Evolutionary conservation across 2,329 filamentous ascomycete species (phyloP).

Genomic region (Neonectria faginata): DNA sequence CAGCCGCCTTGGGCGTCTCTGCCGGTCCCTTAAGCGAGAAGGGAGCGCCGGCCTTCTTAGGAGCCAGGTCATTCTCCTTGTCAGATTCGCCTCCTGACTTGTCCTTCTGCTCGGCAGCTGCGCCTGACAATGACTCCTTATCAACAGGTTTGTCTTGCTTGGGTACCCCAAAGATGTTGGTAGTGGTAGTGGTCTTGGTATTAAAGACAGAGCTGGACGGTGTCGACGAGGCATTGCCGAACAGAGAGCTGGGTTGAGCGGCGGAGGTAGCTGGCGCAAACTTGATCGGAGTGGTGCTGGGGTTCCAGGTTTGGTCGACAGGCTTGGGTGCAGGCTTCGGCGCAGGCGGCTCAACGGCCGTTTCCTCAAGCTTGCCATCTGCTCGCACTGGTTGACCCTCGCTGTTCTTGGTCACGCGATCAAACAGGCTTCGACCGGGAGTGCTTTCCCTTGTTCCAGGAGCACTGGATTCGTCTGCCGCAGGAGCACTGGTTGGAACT

Average conservation of each 20-base stretch:
- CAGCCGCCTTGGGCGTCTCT: constrained; percentile 45
- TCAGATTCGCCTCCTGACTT: constrained; percentile 57
- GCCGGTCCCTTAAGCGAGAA: constrained; percentile 48
- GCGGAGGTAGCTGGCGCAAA: constrained; percentile 56
- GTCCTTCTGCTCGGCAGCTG: constrained; percentile 42
- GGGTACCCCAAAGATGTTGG: constrained; percentile 52
- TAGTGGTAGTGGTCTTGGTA: constrained; percentile 50
- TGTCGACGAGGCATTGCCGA: constrained; percentile 47
- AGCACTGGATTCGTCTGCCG: constrained; percentile 49
- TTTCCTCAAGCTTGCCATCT: constrained; percentile 42
- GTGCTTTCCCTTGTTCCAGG: constrained; percentile 59
- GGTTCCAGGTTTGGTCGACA: constrained; percentile 56
- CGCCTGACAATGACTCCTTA: constrained; percentile 43
- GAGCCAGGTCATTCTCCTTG: constrained; percentile 57
- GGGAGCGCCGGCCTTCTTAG: constrained; percentile 46
- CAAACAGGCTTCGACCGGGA: constrained; percentile 65
- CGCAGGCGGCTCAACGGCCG: constrained; percentile 29
- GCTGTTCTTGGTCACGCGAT: constrained; percentile 63
- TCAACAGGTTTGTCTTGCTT: constrained; percentile 48
- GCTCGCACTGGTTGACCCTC: constrained; percentile 63
- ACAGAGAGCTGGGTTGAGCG: constrained; percentile 48
- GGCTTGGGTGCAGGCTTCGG: constrained; percentile 45
- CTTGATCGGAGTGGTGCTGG: constrained; percentile 66
- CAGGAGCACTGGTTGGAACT: constrained; percentile 41
- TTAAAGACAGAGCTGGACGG: constrained; percentile 51